A percentile compares a stretch with the other conserved stretches of the same genome.
Conservation (phyloP, 306 rosid species). For the Pterocarpus santalinus region DNA sequence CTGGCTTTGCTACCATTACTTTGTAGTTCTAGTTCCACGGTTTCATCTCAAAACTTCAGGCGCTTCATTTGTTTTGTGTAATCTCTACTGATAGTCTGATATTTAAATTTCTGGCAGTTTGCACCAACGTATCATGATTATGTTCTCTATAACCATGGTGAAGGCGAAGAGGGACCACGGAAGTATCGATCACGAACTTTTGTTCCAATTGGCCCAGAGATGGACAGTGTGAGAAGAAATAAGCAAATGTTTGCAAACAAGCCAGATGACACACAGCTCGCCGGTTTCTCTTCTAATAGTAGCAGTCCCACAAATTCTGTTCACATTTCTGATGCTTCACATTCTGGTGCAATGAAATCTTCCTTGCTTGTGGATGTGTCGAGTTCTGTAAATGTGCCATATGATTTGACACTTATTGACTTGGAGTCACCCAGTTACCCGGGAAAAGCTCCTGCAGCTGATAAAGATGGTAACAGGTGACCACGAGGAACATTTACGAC, state of each 20-base stretch:
- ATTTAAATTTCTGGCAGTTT: conserved; percentile 61
- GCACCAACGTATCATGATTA: conserved; percentile 97
- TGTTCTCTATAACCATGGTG: conserved; percentile 84
- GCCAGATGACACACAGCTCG: conserved; percentile 76
- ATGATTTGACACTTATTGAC: conserved; percentile 84
- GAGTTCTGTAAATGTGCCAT: conserved; percentile 64
- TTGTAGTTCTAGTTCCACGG: conserved; percentile 6
- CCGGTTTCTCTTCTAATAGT: conserved; percentile 65
- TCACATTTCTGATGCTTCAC: conserved; percentile 39
- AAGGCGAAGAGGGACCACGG: conserved; percentile 75
- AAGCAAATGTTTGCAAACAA: conserved; percentile 73
- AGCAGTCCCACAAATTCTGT: conserved; percentile 57
- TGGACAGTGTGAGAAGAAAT: conserved; percentile 88
- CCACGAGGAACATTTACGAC: conserved; percentile 32
- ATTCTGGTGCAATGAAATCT: conserved; percentile 61
- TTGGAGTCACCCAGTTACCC: conserved; percentile 76
- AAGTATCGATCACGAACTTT: conserved; percentile 90
- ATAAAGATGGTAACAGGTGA: conserved; percentile 61
- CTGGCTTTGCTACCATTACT: conserved; percentile 4
- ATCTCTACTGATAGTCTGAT: conserved; percentile 37
- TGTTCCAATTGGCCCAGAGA: conserved; percentile 92
- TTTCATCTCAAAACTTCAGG: not conserved
- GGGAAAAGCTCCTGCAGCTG: conserved; percentile 69
- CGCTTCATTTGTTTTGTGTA: conserved; percentile 30
- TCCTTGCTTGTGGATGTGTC: conserved; percentile 78